Percentiles rank a stretch among this genome's conserved stretches.
Conservation (phyloP, 208 protist species). For the Trypanosoma brucei region DNA sequence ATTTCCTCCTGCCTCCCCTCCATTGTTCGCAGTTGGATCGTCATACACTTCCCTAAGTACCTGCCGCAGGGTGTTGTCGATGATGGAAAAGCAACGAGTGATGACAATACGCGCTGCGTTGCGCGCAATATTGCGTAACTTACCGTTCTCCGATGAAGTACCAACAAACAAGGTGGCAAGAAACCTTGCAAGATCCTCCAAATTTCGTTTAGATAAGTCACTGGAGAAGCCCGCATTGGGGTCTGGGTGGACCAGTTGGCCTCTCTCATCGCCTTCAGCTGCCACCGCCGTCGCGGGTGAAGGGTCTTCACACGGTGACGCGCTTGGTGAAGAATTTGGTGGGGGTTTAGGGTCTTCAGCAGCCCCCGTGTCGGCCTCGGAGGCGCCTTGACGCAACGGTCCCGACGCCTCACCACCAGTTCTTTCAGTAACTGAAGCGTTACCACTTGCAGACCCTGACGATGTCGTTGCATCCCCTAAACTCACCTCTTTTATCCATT, state of each 20-base stretch:
- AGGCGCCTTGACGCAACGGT: neutral
- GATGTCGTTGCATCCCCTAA: conserved; percentile 27
- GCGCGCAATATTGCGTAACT: conserved; percentile 57
- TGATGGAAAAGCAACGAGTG: conserved; percentile 71
- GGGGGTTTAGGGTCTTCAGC: neutral
- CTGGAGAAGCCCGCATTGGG: conserved; percentile 11
- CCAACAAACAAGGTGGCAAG: conserved; percentile 46
- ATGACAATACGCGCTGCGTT: conserved; percentile 52
- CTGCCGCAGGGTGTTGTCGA: conserved; percentile 59
- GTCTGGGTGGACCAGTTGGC: neutral
- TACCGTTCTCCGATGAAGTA: conserved; percentile 51
- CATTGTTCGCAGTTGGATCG: neutral
- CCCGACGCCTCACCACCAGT: neutral
- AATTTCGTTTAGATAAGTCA: conserved; percentile 26
- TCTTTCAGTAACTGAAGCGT: conserved; percentile 1
- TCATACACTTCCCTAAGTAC: conserved; percentile 51
- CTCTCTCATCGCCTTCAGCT: neutral
- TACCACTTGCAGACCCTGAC: conserved; percentile 19
- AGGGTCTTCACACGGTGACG: conserved; percentile 14
- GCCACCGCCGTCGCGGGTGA: conserved; percentile 24
- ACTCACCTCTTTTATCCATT: conserved; percentile 51
- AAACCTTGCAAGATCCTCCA: conserved; percentile 61
- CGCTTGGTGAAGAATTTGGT: neutral
- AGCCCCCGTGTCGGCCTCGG: neutral
- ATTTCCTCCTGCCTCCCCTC: neutral